phyloP scores from a whole-genome alignment of 2,329 filamentous ascomycete genomes.

The Curvularia sp. region DNA sequence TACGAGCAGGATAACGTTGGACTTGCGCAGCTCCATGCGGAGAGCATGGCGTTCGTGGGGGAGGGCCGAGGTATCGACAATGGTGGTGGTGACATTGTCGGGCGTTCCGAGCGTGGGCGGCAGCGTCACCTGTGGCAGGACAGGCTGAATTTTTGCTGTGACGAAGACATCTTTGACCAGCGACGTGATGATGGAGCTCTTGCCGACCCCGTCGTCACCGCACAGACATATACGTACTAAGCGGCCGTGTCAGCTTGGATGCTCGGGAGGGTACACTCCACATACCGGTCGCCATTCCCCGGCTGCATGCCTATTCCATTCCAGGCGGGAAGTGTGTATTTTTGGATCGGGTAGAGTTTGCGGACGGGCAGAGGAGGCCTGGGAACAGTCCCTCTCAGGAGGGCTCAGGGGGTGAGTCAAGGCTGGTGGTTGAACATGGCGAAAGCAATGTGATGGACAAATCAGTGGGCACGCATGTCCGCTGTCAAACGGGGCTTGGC shows the following conservation, averaged over 20 bases:
- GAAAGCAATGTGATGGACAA: constrained; percentile 1
- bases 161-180: constrained; percentile 98
- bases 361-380: not conserved
- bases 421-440: constrained; percentile 9
- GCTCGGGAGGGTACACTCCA: constrained; percentile 13
- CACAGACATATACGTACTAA: constrained; percentile 92
- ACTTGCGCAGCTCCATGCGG: constrained; percentile 93
- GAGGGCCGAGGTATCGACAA: constrained; percentile 95
- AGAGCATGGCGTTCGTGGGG: constrained; percentile 91
- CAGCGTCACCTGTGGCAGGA: constrained; percentile 93
- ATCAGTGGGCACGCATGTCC: constrained; percentile 1
- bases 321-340: not conserved
- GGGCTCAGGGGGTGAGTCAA: not conserved
- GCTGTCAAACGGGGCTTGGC: constrained; percentile 17
- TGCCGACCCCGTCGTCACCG: constrained; percentile 79
- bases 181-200: constrained; percentile 76
- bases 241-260: constrained; percentile 3
- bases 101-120: constrained; percentile 91
- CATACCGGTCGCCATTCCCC: constrained; percentile 41
- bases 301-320: constrained; percentile 30
- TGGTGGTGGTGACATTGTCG: constrained; percentile 95
- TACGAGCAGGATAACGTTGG: constrained; percentile 94
- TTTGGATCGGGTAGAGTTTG: not conserved
- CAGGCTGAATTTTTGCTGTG: constrained; percentile 90
- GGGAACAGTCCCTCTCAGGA: not conserved